These are phyloP conservation scores for Lentinula sp. DNA, from an alignment of 768 basidiomycete genomes.

Conservation along the genomic window DNA sequence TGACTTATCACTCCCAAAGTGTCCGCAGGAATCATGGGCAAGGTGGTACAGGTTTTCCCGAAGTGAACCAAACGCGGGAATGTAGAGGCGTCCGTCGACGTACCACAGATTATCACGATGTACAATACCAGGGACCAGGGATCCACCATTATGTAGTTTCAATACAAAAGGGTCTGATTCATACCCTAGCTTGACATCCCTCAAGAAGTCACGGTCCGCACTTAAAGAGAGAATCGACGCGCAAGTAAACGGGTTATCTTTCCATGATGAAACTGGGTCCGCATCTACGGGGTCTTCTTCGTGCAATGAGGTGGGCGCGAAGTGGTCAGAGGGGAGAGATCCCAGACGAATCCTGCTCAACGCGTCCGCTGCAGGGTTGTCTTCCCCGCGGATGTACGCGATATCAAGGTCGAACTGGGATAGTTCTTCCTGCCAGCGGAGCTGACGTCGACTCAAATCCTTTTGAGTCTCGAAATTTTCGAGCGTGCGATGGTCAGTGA, in stretches of 20 bases:
- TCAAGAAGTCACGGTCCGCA: no score
- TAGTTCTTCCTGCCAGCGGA: slow-evolving; percentile 21
- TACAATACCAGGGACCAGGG: no score
- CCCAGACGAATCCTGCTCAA: slow-evolving; percentile 15
- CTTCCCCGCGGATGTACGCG: slow-evolving; percentile 21
- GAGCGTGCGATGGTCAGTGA: slow-evolving; percentile 26
- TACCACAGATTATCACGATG: background rate
- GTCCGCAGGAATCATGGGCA: slow-evolving; percentile 9
- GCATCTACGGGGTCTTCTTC: no score
- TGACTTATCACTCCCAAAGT: slow-evolving; percentile 14
- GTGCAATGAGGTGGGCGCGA: background rate
- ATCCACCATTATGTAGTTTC: background rate
- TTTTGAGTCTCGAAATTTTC: slow-evolving; percentile 20
- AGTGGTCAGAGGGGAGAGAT: no score
- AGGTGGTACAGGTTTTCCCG: slow-evolving; percentile 9
- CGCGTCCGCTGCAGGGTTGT: slow-evolving; percentile 23
- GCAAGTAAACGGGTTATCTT: no score
- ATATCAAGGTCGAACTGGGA: slow-evolving; percentile 22
- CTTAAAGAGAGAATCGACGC: no score
- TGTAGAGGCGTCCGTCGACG: background rate
- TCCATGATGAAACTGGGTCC: no score
- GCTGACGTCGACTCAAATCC: slow-evolving; percentile 19
- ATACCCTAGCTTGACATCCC: background rate
- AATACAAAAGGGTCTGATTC: background rate
- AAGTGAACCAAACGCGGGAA: background rate